phyloP scores from a whole-genome alignment of 306 rosid species.

The Malus asiatica region DNA sequence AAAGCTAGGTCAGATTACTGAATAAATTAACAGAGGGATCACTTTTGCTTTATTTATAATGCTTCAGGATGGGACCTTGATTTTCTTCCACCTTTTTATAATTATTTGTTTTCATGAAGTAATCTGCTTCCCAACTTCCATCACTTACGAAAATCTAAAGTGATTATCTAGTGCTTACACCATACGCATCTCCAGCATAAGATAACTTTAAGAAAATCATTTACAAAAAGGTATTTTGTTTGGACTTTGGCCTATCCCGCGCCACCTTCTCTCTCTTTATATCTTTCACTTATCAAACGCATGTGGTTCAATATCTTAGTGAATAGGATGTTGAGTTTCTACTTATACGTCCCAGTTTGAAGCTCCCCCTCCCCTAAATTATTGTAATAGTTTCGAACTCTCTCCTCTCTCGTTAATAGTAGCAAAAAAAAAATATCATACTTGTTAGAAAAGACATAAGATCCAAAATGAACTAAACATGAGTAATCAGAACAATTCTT shows the following conservation, averaged over 20 bases:
- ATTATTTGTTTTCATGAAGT: not conserved
- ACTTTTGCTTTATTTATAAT: constrained; percentile 9
- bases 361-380: no score
- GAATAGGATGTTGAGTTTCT: no score
- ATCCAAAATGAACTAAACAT: not conserved
- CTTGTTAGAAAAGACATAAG: not conserved
- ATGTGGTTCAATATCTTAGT: no score
- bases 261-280: not conserved
- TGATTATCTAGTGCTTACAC: constrained; percentile 19
- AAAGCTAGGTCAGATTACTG: not conserved
- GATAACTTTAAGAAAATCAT: not conserved
- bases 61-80: not conserved
- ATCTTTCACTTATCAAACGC: not conserved
- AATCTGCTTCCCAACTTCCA: constrained; percentile 15
- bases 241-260: constrained; percentile 10
- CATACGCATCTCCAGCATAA: constrained; percentile 9
- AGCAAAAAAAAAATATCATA: no score
- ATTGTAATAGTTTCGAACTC: no score
- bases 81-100: not conserved
- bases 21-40: not conserved
- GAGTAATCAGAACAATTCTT: not conserved
- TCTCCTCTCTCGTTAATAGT: no score
- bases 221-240: constrained; percentile 24
- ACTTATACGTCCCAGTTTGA: no score
- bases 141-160: constrained; percentile 8